These are phyloP conservation scores for Actinomucor elegans DNA, from an alignment of 371 early-diverging fungal species.

Conservation along the genomic window DNA sequence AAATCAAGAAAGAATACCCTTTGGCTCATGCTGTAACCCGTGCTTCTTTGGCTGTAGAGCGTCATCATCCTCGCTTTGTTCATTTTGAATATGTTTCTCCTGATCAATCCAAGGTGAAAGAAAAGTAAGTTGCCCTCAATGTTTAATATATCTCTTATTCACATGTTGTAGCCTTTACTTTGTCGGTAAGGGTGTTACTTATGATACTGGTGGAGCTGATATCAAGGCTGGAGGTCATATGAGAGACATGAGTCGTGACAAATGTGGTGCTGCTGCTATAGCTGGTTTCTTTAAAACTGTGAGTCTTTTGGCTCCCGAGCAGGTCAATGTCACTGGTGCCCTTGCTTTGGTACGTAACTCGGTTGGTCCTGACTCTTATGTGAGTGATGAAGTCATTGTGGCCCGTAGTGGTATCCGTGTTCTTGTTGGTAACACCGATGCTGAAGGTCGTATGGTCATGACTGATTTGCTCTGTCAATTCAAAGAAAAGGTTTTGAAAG, in stretches of 20 bases:
- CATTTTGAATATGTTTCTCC: slow-evolving; percentile 77
- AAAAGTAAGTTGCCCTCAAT: slow-evolving; percentile 58
- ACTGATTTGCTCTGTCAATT: slow-evolving; percentile 78
- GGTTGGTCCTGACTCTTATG: slow-evolving; percentile 78
- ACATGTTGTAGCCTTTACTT: slow-evolving; percentile 67
- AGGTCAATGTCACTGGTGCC: slow-evolving; percentile 71
- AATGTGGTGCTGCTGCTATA: slow-evolving; percentile 86
- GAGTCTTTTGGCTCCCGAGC: slow-evolving; percentile 59
- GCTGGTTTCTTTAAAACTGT: slow-evolving; percentile 82
- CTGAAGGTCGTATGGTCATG: slow-evolving; percentile 93
- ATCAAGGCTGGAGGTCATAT: slow-evolving; percentile 83
- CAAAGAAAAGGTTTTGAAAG: slow-evolving; percentile 70
- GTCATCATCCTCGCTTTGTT: slow-evolving; percentile 80
- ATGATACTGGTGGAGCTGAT: slow-evolving; percentile 90
- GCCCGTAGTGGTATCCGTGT: slow-evolving; percentile 84
- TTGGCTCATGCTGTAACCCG: slow-evolving; percentile 78
- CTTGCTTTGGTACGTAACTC: slow-evolving; percentile 83
- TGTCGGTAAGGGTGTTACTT: slow-evolving; percentile 91
- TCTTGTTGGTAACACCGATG: slow-evolving; percentile 85
- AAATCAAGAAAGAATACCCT: slow-evolving; percentile 79
- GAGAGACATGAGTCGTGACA: slow-evolving; percentile 89
- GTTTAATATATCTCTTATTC: neutral
- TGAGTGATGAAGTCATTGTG: slow-evolving; percentile 80
- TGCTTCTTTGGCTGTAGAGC: slow-evolving; percentile 70
- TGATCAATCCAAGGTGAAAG: slow-evolving; percentile 74